A percentile compares a stretch with the other conserved stretches of the same genome.
Conservation (phyloP, 495 filamentous ascomycete species). For the Cudoniella acicularis region DNA sequence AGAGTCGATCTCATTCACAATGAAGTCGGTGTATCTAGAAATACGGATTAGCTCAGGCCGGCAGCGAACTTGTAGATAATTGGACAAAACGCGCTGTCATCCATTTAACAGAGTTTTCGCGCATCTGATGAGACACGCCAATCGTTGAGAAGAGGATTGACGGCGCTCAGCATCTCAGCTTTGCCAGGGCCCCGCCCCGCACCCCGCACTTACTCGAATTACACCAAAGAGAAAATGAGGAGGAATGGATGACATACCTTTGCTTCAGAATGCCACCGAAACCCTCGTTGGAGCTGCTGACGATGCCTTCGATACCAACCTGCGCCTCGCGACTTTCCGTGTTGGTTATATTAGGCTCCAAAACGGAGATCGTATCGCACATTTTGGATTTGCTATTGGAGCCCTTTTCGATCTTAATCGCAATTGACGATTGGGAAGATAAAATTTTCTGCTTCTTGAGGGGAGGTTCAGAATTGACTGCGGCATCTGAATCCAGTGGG, state of each 20-base stretch:
- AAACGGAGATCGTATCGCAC: slow-evolving; percentile 1
- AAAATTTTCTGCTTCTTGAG: slow-evolving; percentile 12
- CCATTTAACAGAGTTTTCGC: too few relatives aligned
- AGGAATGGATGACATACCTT: slow-evolving; percentile 37
- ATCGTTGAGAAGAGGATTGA: too few relatives aligned
- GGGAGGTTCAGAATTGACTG: not conserved
- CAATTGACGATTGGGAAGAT: not conserved
- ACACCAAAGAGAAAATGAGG: not conserved
- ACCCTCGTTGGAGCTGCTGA: slow-evolving; percentile 43
- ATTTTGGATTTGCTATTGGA: slow-evolving; percentile 1
- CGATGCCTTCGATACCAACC: slow-evolving; percentile 55
- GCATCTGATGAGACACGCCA: too few relatives aligned
- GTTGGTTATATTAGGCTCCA: not conserved
- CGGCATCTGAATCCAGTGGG: not conserved
- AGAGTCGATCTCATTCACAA: slow-evolving; percentile 86
- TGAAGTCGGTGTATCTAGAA: slow-evolving; percentile 85
- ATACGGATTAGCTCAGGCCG: slow-evolving; percentile 1
- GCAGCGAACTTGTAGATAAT: too few relatives aligned
- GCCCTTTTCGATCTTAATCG: not conserved
- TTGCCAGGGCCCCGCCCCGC: not conserved
- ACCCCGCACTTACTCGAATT: too few relatives aligned
- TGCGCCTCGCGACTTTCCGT: slow-evolving; percentile 35
- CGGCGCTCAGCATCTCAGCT: not conserved
- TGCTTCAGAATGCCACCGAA: slow-evolving; percentile 58
- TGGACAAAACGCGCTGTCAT: too few relatives aligned